Evolutionary conservation across 441 rosid species (phyloP).

Genomic region (Caryocar brasiliense): DNA sequence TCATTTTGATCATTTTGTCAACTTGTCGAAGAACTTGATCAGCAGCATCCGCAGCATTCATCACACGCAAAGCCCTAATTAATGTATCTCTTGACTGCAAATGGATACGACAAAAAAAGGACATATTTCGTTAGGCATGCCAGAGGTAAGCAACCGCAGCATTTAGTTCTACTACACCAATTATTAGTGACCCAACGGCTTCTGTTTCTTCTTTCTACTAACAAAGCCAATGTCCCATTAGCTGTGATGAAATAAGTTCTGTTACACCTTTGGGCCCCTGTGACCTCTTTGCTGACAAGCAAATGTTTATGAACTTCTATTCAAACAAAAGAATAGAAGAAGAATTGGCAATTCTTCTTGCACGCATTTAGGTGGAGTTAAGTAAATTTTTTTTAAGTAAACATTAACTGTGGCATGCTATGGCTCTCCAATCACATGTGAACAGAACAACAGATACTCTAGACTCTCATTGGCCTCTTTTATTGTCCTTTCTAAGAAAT

Average conservation of each 20-base stretch:
- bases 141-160: not conserved
- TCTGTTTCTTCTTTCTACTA: not conserved
- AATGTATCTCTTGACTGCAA: slow-evolving; percentile 86
- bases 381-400: too few species aligned
- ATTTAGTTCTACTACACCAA: not conserved
- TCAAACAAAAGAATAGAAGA: too few species aligned
- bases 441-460: not conserved
- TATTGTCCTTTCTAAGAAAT: too few species aligned
- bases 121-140: slow-evolving; percentile 10
- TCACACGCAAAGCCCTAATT: slow-evolving; percentile 67
- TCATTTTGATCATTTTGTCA: slow-evolving; percentile 69
- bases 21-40: slow-evolving; percentile 96
- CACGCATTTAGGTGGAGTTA: too few species aligned
- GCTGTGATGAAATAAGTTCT: not conserved
- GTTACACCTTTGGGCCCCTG: not conserved
- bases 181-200: not conserved
- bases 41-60: slow-evolving; percentile 97
- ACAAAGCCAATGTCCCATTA: not conserved
- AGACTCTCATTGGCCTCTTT: not conserved
- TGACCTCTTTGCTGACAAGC: not conserved
- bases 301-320: not conserved
- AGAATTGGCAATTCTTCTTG: too few species aligned
- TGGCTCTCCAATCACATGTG: not conserved
- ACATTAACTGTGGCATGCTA: not conserved
- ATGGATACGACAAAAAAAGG: not conserved